Evolutionary conservation across 2,329 filamentous ascomycete species (phyloP).

Genomic region (Clarireedia sp.): DNA sequence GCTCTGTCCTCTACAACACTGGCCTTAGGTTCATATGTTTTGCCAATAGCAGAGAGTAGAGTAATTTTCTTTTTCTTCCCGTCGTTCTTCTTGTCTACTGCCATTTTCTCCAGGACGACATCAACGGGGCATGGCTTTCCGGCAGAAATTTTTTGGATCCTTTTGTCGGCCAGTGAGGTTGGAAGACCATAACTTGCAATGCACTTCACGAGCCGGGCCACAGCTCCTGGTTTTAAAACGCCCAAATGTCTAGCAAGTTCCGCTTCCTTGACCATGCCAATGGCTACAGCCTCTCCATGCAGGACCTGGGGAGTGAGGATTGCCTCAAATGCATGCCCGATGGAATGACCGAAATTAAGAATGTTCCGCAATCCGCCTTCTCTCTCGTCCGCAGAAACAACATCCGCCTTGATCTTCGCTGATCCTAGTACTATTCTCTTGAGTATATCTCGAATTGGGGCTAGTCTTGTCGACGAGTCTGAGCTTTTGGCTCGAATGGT

Average conservation of each 20-base stretch:
- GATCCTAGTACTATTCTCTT: conserved; percentile 76
- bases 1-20: conserved; percentile 81
- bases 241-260: conserved; percentile 87
- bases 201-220: conserved; percentile 84
- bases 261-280: conserved; percentile 97
- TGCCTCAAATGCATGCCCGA: conserved; percentile 93
- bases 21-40: conserved; percentile 78
- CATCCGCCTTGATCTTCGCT: conserved; percentile 85
- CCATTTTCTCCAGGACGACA: conserved; percentile 83
- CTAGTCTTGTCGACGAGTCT: conserved; percentile 48
- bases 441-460: conserved; percentile 60
- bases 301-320: conserved; percentile 91
- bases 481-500: conserved; percentile 57
- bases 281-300: conserved; percentile 91
- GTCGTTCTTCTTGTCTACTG: conserved; percentile 97
- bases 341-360: conserved; percentile 95
- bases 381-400: conserved; percentile 89
- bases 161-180: conserved; percentile 75
- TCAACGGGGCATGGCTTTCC: conserved; percentile 85
- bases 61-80: conserved; percentile 94
- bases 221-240: conserved; percentile 74
- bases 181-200: conserved; percentile 90
- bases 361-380: conserved; percentile 91
- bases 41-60: conserved; percentile 80
- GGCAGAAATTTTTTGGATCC: conserved; percentile 72